Evolutionary conservation across 148 eudicot species (phyloP), one percentile per base, ranked within the genome.

Genomic region (Nyssa sinensis): DNA sequence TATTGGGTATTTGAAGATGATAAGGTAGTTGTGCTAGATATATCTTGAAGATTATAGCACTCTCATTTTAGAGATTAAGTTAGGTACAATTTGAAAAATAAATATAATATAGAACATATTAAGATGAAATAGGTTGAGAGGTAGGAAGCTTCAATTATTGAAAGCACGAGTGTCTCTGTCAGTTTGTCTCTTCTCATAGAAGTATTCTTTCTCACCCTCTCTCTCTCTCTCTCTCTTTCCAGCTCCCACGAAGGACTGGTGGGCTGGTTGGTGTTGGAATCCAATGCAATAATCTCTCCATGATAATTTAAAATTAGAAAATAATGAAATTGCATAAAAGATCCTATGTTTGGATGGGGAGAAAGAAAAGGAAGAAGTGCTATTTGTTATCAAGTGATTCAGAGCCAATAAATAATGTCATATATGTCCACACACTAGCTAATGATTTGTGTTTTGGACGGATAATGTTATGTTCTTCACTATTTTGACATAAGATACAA

Each of bases 131-230:
- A 59, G 27, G 39, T 3, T 33, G 10, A 28, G 17, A 58, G 51
- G 53, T 58, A 24, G 65, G 74, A 71, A 59, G 49, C 74, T 19
- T 33, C 63, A 33, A 70, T 58, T 7, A 70, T 58, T 70, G 64
- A n/a, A 58, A 64, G 65, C 65, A 57, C 33, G 73, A 55, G 73
- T 31, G 73, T 57, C 30, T 55, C 63, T 70, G 49, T 57, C 63
- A 70, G 30, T n/a, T 55, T 55, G 29, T 70, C 60, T 70, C 47
- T 51, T 70, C 74, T 57, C 49, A 24, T 24, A 33, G n/a, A 21
- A 31, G 21, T 51, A 30, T 8, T 70, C 47, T 57, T 2, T 70
- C 21, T 12, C 3, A 21, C n/a, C n/a, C n/a, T n/a, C n/a, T n/a
- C n/a, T n/a, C n/a, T n/a, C n/a, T n/a, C n/a, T n/a, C n/a, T 21